Evolutionary conservation across 2,329 filamentous ascomycete species (phyloP).

Genomic region (Pezicula rhizophila): DNA sequence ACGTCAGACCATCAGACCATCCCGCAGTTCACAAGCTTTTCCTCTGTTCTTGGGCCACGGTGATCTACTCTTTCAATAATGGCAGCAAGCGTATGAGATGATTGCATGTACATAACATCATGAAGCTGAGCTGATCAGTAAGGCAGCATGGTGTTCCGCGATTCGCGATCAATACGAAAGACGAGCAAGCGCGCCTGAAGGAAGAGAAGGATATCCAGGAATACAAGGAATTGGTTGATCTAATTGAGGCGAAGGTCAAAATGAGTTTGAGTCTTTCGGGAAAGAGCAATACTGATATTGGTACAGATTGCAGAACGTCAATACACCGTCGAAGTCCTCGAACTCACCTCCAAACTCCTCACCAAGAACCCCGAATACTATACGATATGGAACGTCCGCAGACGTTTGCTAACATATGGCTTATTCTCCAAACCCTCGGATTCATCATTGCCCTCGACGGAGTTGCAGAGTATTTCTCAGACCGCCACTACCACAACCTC

Average conservation of each 20-base stretch:
- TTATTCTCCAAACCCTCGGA: conserved; percentile 48
- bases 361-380: conserved; percentile 82
- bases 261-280: conserved; percentile 1
- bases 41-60: not conserved
- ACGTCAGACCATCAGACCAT: not conserved
- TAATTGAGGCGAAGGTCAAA: conserved; percentile 59
- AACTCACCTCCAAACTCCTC: conserved; percentile 66
- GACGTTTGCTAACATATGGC: conserved; percentile 57
- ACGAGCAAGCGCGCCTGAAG: conserved; percentile 63
- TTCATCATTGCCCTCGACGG: conserved; percentile 49
- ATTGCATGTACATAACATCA: conserved; percentile 4
- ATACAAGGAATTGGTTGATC: conserved; percentile 66
- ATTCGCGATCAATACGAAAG: conserved; percentile 50
- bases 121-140: conserved; percentile 22
- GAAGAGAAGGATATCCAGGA: conserved; percentile 70
- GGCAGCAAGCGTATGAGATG: conserved; percentile 31
- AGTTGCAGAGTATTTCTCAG: conserved; percentile 46
- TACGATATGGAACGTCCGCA: conserved; percentile 84
- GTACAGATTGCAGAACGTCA: conserved; percentile 25
- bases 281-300: conserved; percentile 9
- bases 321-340: conserved; percentile 47
- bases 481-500: conserved; percentile 54
- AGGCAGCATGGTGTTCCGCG: conserved; percentile 78
- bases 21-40: conserved; percentile 2
- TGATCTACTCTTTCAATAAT: conserved; percentile 8